Conservation (phyloP, 2,329 filamentous ascomycete species). For the Alternaria dauci region DNA sequence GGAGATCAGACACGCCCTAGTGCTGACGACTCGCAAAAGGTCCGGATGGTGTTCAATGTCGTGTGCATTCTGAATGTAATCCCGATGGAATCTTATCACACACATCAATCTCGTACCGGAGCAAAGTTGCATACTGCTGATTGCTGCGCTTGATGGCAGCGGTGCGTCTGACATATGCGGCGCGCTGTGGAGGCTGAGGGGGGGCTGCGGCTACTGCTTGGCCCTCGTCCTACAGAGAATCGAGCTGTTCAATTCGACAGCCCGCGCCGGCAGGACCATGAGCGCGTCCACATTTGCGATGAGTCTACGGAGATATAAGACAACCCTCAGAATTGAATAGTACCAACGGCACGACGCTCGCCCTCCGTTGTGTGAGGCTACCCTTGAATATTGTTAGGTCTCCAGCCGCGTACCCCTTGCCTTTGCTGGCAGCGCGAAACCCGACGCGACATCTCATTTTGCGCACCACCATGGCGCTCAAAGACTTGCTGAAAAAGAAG, state of each 20-base stretch:
- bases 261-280: constrained; percentile 38
- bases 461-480: constrained; percentile 63
- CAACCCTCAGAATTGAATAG: constrained; percentile 41
- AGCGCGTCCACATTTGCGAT: constrained; percentile 30
- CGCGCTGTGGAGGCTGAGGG: constrained; percentile 37
- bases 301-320: constrained; percentile 44
- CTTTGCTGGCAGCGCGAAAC: constrained; percentile 21
- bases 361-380: constrained; percentile 10
- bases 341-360: constrained; percentile 11
- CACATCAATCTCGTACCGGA: background rate
- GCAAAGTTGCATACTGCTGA: background rate
- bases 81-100: background rate
- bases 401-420: constrained; percentile 26
- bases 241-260: constrained; percentile 35
- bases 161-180: constrained; percentile 14
- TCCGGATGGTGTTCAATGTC: background rate
- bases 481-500: constrained; percentile 70
- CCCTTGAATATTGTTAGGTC: constrained; percentile 14
- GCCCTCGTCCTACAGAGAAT: constrained; percentile 29
- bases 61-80: background rate
- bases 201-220: constrained; percentile 34
- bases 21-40: background rate
- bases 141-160: background rate
- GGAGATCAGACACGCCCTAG: background rate
- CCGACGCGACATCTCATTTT: constrained; percentile 13